These are phyloP conservation scores for Apiotrichum akiyoshidainum DNA, from an alignment of 1,284 basidiomycete species.

Conservation along the genomic window DNA sequence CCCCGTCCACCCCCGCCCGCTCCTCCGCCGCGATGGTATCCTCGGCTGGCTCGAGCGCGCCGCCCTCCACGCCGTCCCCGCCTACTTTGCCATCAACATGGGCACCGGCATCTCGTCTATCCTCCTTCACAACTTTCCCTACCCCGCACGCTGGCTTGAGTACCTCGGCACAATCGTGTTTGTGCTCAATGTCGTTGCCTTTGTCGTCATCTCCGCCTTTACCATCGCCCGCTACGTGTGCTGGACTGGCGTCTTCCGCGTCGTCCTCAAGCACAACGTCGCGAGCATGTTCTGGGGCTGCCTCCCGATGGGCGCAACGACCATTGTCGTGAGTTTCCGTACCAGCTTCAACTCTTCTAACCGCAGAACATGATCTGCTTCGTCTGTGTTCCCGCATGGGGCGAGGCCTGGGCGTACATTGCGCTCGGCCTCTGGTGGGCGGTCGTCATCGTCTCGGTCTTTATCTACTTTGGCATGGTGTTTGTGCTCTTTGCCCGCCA, in stretches of 20 bases:
- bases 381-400: conserved; percentile 52
- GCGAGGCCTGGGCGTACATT: conserved; percentile 58
- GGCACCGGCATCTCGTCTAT: conserved; percentile 54
- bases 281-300: conserved; percentile 67
- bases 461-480: conserved; percentile 63
- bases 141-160: conserved; percentile 49
- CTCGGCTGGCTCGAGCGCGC: conserved; percentile 11
- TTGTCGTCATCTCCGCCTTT: conserved; percentile 57
- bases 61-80: conserved; percentile 28
- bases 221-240: conserved; percentile 57
- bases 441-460: conserved; percentile 59
- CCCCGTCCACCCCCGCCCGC: not conserved
- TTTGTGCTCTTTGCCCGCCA: conserved; percentile 67
- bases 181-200: conserved; percentile 64
- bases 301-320: conserved; percentile 68
- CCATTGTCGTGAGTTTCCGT: conserved; percentile 56
- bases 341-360: conserved; percentile 12
- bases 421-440: conserved; percentile 74
- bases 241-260: conserved; percentile 59
- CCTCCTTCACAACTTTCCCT: conserved; percentile 53
- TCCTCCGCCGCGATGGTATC: not conserved
- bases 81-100: conserved; percentile 48
- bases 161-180: conserved; percentile 57
- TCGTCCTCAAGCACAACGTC: conserved; percentile 60
- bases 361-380: conserved; percentile 53